Conservation (phyloP, 2,329 filamentous ascomycete species). For the Exophiala xenobiotica region DNA sequence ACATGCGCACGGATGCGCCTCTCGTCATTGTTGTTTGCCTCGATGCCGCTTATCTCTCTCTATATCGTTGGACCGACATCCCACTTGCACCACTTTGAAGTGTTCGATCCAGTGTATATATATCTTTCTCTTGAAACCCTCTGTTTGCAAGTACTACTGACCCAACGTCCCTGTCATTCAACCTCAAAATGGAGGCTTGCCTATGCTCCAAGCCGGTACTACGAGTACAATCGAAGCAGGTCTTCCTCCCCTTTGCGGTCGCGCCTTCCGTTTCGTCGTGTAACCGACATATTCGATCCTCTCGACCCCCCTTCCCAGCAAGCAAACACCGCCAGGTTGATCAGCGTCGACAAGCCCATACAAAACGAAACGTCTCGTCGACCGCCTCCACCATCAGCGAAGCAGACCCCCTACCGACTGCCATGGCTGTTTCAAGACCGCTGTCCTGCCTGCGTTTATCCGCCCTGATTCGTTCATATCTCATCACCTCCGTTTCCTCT, state of each 20-base stretch:
- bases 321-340: not conserved
- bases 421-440: conserved; percentile 15
- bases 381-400: conserved; percentile 11
- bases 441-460: conserved; percentile 28
- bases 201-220: conserved; percentile 1
- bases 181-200: conserved; percentile 12
- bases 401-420: not conserved
- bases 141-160: not conserved
- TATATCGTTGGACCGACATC: not conserved
- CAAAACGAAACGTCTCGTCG: conserved; percentile 23
- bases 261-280: not conserved
- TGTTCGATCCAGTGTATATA: not conserved
- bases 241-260: conserved; percentile 1
- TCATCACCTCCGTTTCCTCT: conserved; percentile 31
- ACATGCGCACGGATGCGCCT: conserved; percentile 1
- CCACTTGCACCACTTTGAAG: not conserved
- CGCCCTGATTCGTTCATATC: conserved; percentile 29
- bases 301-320: not conserved
- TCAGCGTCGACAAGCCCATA: conserved; percentile 24
- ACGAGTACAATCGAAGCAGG: conserved; percentile 3
- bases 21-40: not conserved
- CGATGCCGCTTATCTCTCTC: not conserved
- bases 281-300: not conserved
- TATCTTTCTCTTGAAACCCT: not conserved
- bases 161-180: not conserved